Base-by-base conservation (phyloP, 2,329 filamentous ascomycete species). In the Diplodia seriata region DNA sequence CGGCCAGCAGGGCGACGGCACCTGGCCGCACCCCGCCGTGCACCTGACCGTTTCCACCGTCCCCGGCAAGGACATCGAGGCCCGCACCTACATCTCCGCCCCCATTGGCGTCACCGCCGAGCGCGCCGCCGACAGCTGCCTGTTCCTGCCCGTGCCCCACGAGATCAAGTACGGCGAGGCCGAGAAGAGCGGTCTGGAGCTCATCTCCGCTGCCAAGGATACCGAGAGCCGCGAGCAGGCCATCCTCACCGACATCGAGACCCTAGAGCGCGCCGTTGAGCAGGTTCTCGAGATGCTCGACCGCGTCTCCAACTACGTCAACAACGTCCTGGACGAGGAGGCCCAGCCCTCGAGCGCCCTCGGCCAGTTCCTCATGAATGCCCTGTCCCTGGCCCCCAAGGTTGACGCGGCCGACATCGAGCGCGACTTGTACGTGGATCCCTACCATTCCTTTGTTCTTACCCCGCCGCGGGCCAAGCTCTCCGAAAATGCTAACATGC, bases 71-170 rank as follows among this genome's bases (percentile, higher is more conserved):
- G 90, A 95, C 74, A 92, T 98, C 73, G 91, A 94, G 81, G 92
- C 93, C 68, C 88, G 92, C 79, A 93, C 94, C 76, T 99, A 99
- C 84, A 97, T 99, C 81, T 94, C 91, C 70, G 92, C 94, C 64
- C 93, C 95, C 61, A 95, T 98, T 68, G 94, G 95, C 73, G 93
- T 97, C 73, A 97, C 93, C 74, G 89, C 93, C 70, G 95, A 99
- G 85, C 90, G 95, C 76, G 94, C 95, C 70, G 92, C 93, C 74
- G 95, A 99, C 83, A 96, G 92, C 79, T 97, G 94, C 80, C 89
- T 97, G 70, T 99, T 99, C 85, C 95, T 98, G 75, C 94, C 96
- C 74, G 94, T 99, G 2, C 95, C 95, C 54, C 92, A 98, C 83
- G 93, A 95, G 82, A 90, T 98, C 78, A 89, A 92, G 77, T 97